A percentile compares a stretch with the other conserved stretches of the same genome.
Conservation (phyloP, 208 protist genomes). For the Crithidia bombi region DNA sequence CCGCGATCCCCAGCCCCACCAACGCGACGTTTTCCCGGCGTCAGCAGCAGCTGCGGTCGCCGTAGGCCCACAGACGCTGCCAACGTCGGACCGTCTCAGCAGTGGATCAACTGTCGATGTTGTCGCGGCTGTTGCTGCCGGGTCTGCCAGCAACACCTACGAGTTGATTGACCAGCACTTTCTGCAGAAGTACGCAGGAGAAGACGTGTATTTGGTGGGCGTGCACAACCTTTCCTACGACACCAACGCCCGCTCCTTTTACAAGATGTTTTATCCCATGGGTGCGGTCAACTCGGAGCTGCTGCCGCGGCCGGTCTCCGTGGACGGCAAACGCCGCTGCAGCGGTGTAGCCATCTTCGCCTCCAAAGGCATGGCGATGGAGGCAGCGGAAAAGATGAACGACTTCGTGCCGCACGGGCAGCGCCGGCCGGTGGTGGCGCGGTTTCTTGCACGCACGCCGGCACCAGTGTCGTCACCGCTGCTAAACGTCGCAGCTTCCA, state of each 20-base stretch:
- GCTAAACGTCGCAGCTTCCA: background rate
- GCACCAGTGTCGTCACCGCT: background rate
- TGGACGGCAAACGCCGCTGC: constrained; percentile 51
- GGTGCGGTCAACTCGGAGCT: constrained; percentile 65
- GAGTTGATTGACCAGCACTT: constrained; percentile 66
- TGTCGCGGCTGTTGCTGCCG: background rate
- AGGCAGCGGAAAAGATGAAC: constrained; percentile 75
- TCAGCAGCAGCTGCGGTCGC: constrained; percentile 36
- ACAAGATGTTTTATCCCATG: constrained; percentile 76
- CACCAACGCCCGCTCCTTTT: constrained; percentile 50
- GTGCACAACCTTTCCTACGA: constrained; percentile 68
- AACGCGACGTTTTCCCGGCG: background rate
- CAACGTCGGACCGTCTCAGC: background rate
- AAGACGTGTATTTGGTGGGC: constrained; percentile 53
- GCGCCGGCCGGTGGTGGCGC: constrained; percentile 50
- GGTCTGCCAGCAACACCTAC: constrained; percentile 14
- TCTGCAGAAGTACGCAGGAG: constrained; percentile 40
- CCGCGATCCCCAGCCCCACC: constrained; percentile 35
- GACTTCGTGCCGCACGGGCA: constrained; percentile 65
- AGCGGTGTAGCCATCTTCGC: constrained; percentile 76
- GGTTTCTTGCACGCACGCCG: constrained; percentile 43
- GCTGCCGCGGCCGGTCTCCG: constrained; percentile 40
- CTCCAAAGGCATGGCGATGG: constrained; percentile 53
- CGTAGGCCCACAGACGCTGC: constrained; percentile 6
- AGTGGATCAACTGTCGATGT: background rate